Base-by-base conservation (phyloP, 345 rosid species). In the Citrus glauca region DNA sequence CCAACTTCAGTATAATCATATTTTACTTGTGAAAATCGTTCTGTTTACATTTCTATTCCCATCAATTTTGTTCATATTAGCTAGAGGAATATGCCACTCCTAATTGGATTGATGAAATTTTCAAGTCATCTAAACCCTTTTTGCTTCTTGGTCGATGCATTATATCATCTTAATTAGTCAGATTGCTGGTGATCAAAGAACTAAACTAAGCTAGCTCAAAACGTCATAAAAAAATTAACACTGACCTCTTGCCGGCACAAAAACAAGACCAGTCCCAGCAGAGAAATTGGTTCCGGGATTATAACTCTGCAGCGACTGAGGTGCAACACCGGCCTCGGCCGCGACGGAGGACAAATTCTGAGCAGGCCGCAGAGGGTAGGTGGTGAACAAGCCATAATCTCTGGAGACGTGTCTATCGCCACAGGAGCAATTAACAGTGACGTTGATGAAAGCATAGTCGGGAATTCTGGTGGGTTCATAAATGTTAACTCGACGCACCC, bases 391-490 rank as follows among this genome's bases (percentile, higher is more conserved):
- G 40, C 92, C 87, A 27, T 81, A 89, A 30, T 73, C 71, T 22
- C 61, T 59, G n/a, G 92, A 89, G 13, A 83, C 79, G n/a, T 27
- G 56, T 30, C 69, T 59, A 25, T 85, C 69, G 24, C 92, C 89
- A 42, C 92, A 89, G 0, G 90, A 85, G 78, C 90, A 89, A 42
- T 87, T 87, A 38, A 89, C 80, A 4, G 92, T 86, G 20, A 87
- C 87, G 68, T 89, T 87, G 25, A 89, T 84, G 5, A 14, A 20
- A 27, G 16, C 83, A 14, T 22, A 0, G 16, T 60, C 69, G 0
- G 90, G 90, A 5, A 89, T 83, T 19, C 38, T 25, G 0, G 77
- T 80, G 2, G 80, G 33, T 5, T 83, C 83, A 73, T 73, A 87
- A 48, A 3, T 11, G 42, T 87, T 84, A 74, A 89, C 87, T 55